Evolutionary conservation across 257 asterid genomes (phyloP), one percentile per base, ranked within the genome.

Genomic region (Forsythia suspensa): DNA sequence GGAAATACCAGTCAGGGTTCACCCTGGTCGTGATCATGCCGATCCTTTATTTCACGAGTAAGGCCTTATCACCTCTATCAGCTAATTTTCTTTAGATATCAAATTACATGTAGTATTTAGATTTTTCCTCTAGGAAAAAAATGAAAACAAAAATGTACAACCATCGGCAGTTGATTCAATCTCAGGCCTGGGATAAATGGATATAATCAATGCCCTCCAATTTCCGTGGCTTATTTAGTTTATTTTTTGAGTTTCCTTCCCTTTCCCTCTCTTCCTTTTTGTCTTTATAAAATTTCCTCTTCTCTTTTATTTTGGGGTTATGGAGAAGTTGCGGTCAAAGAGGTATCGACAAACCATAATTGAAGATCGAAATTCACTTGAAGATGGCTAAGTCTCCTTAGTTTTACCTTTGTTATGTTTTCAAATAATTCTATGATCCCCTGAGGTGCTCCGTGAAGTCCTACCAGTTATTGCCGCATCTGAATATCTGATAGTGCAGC

Each of bases 21-120:
- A 94, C 84, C 99, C 97, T 71, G 99, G 97, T 46, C 90, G 95
- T 68, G 99, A 96, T 90, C 99, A 96, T 69, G 97, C 89, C 2
- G 97, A 96, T 86, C 88, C 94, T 82, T 85, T 90, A 70, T 96
- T 96, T 87, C 99, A 96, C 34, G 91, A 91, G 99, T 96, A 87
- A 91, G 99, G 82, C 43, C 70, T 48, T 82, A 36, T 41, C 24
- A 29, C 39, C 10, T 8, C 69, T 59, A 21, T 59, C 67, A 6
- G 67, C 37, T 46, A 21, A 9, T 37, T 8, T 67, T 21, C 15
- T 8, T 2, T 46, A 24, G 67, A 63, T 12, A 51, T 51, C 59
- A 11, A 51, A 51, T 10, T 51, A 51, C 42, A 63, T 63, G 63
- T 72, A 42, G 38, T 74, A 59, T 51, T 4, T 6, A n/a, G 18